phyloP scores from a whole-genome alignment of 192 early-diverging fungal species.

The Umbelopsis vinacea region DNA sequence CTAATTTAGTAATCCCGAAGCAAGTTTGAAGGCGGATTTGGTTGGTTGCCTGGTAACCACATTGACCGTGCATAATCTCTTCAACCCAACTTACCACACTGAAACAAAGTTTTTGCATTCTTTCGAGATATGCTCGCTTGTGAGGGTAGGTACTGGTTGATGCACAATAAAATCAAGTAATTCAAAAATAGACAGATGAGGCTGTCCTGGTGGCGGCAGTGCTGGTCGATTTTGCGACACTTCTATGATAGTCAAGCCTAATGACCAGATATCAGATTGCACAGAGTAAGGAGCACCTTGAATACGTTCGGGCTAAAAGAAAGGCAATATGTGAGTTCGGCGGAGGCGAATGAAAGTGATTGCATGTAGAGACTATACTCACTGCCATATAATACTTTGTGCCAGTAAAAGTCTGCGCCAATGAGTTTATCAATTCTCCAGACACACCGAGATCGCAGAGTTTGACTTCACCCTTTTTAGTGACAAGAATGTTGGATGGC shows the following conservation, averaged over 20 bases:
- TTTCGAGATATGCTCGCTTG: slow-evolving; percentile 62
- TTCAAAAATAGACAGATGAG: slow-evolving; percentile 86
- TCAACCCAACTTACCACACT: slow-evolving; percentile 59
- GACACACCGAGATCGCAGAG: slow-evolving; percentile 98
- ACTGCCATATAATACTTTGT: slow-evolving; percentile 97
- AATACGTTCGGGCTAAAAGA: slow-evolving; percentile 89
- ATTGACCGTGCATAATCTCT: not conserved
- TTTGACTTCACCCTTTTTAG: slow-evolving; percentile 89
- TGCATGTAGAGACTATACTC: slow-evolving; percentile 34
- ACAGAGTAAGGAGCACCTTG: slow-evolving; percentile 87
- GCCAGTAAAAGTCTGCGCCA: slow-evolving; percentile 95
- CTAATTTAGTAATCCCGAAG: slow-evolving; percentile 17
- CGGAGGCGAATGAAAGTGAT: not conserved
- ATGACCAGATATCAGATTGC: slow-evolving; percentile 95
- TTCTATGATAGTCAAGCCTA: slow-evolving; percentile 93
- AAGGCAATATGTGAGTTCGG: not conserved
- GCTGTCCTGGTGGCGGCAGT: slow-evolving; percentile 67
- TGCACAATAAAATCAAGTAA: slow-evolving; percentile 92
- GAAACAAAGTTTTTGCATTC: slow-evolving; percentile 70
- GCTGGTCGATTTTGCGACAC: slow-evolving; percentile 91
- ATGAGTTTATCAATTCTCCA: slow-evolving; percentile 84
- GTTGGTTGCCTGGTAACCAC: slow-evolving; percentile 1
- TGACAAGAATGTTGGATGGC: slow-evolving; percentile 96
- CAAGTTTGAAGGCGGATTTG: not conserved
- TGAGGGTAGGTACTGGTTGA: slow-evolving; percentile 74